These are phyloP conservation scores for Cyberlindnera maclurae DNA, from an alignment of 805 yeast species.

Conservation along the genomic window DNA sequence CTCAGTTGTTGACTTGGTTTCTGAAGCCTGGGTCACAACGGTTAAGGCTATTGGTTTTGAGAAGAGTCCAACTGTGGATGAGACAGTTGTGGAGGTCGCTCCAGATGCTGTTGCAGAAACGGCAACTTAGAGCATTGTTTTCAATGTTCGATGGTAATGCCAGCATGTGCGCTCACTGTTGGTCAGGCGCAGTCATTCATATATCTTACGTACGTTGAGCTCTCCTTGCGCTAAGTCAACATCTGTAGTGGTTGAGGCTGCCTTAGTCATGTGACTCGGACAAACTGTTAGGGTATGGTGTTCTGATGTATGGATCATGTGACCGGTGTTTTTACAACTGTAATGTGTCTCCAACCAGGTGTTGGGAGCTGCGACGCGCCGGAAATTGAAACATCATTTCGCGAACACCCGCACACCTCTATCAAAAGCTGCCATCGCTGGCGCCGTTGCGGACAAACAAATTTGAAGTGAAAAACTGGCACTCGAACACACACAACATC, in stretches of 20 bases:
- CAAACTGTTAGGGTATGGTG: too few relatives aligned
- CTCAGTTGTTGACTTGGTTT: constrained; percentile 26
- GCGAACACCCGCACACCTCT: constrained; percentile 3
- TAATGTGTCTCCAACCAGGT: constrained; percentile 1
- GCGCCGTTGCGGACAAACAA: background rate
- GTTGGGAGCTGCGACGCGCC: background rate
- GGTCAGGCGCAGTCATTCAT: too few relatives aligned
- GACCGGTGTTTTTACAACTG: background rate
- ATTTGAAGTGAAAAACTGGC: constrained; percentile 24
- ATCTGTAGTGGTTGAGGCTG: too few relatives aligned
- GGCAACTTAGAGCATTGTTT: too few relatives aligned
- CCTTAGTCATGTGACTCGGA: background rate
- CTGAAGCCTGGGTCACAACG: constrained; percentile 23
- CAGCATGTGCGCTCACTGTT: too few relatives aligned
- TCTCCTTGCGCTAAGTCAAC: too few relatives aligned
- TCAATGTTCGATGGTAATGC: too few relatives aligned
- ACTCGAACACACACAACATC: constrained; percentile 4
- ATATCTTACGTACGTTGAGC: too few relatives aligned
- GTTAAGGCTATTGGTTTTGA: background rate
- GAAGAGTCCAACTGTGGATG: background rate
- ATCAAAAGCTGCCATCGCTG: background rate
- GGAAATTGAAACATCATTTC: background rate
- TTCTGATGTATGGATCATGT: background rate
- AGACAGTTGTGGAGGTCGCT: background rate
- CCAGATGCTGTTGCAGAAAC: too few relatives aligned